Base-by-base conservation (phyloP, 179 eudicot species). In the Sideroxylon spinosum region DNA sequence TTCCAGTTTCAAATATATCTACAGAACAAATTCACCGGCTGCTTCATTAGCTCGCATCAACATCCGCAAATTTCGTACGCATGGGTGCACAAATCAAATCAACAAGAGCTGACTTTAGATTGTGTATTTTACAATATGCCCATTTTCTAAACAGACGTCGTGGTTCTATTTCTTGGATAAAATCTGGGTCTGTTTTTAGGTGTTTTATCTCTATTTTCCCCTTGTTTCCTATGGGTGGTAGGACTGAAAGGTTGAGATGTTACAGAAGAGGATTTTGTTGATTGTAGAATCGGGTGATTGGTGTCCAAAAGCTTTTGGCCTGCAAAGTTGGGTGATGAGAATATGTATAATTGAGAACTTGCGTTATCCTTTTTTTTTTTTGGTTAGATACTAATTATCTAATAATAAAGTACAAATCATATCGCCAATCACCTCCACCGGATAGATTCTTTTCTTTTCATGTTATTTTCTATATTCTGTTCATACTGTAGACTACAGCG, bases 21-120 rank as follows among this genome's bases (percentile, higher is more conserved):
- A 59, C 44, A 60, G 60, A 60, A 10, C 11, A 60, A 74, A 52
- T n/a, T 57, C 66, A 19, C 48, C 65, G 71, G 44, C 44, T 37
- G 62, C 76, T 49, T 71, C 60, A 29, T 50, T 69, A 50, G 26
- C 57, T 60, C 73, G 37, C 49, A 61, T 70, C 78, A 37, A 28
- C 12, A 64, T 57, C 56, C 0, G 62, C 76, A 59, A 23, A 57
- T 67, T 80, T 56, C 48, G 3, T 48, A 13, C 37, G 6, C 12
- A 7, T 22, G 75, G 32, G 53, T 28, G 14, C 52, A 64, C 16
- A 10, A 7, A 52, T 37, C 63, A 29, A 62, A 60, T 3, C 3
- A 37, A 16, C 52, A 50, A 50, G 73, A 60, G 69, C 49, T 22
- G 80, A 68, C 59, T 25, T 44, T 68, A 55, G 67, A n/a, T 29